These are phyloP conservation scores for Meira nashicola DNA, from an alignment of 1,284 basidiomycete genomes.

Conservation along the genomic window DNA sequence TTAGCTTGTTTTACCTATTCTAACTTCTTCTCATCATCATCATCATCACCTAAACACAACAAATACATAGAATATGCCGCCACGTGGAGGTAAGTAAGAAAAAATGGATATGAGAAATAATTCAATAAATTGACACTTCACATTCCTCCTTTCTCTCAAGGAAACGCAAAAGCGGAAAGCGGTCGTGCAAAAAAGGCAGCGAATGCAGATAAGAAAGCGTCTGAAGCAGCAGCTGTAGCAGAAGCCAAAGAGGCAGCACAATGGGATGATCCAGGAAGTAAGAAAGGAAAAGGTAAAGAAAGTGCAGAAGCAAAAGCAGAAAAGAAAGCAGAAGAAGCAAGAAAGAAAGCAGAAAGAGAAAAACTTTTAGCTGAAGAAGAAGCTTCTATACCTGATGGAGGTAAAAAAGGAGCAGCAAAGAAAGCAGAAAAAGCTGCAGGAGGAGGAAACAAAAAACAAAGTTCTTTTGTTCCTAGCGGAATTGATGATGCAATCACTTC, in stretches of 20 bases:
- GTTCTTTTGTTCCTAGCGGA: constrained; percentile 12
- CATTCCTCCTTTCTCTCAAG: too few species aligned
- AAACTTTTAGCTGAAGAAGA: constrained; percentile 73
- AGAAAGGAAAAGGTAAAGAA: constrained; percentile 57
- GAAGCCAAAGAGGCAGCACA: constrained; percentile 66
- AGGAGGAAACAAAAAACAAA: constrained; percentile 14
- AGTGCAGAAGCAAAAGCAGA: constrained; percentile 73
- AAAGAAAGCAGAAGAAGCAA: constrained; percentile 54
- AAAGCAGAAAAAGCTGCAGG: constrained; percentile 35
- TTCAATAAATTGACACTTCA: too few species aligned
- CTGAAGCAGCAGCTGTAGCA: constrained; percentile 63
- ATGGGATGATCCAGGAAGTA: constrained; percentile 66
- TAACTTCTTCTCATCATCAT: too few species aligned
- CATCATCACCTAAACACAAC: too few species aligned
- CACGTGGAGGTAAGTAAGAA: too few species aligned
- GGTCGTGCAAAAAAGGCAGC: constrained; percentile 78
- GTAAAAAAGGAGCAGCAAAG: constrained; percentile 62
- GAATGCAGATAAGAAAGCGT: constrained; percentile 73
- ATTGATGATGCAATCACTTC: constrained; percentile 49
- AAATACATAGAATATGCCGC: too few species aligned
- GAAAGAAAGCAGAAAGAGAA: constrained; percentile 58
- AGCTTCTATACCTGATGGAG: constrained; percentile 59
- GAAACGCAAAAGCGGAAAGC: constrained; percentile 28
- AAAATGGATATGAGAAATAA: too few species aligned
- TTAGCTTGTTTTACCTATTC: too few species aligned